phyloP scores from a whole-genome alignment of 208 protist genomes.

The Novymonas esmeraldas region DNA sequence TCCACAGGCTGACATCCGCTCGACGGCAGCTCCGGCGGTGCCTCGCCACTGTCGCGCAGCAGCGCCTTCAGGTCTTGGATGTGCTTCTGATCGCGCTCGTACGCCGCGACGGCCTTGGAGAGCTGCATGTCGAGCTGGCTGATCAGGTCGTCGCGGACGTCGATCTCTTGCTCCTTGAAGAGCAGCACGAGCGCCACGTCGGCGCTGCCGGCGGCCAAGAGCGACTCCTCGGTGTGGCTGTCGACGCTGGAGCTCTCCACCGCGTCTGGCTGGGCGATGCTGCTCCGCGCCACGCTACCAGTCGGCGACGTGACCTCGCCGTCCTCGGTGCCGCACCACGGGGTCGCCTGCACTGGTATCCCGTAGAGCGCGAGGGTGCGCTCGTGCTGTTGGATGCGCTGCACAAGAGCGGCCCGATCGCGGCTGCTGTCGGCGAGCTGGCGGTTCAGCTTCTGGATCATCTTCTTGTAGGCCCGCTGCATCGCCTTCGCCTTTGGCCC shows the following conservation, averaged over 20 bases:
- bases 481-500: conserved; percentile 28
- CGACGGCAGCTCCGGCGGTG: conserved; percentile 26
- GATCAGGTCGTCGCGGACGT: conserved; percentile 59
- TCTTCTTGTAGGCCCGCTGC: conserved; percentile 53
- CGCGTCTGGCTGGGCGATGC: not conserved
- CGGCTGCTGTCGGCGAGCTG: conserved; percentile 60
- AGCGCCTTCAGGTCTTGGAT: conserved; percentile 45
- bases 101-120: conserved; percentile 37
- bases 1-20: conserved; percentile 51
- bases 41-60: conserved; percentile 32
- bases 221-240: conserved; percentile 19
- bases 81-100: conserved; percentile 43
- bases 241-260: conserved; percentile 16
- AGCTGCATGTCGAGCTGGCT: conserved; percentile 63
- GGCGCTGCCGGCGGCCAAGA: conserved; percentile 14
- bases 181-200: conserved; percentile 51
- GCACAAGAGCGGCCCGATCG: conserved; percentile 38
- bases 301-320: not conserved
- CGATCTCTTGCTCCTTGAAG: conserved; percentile 70
- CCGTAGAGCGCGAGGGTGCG: conserved; percentile 27
- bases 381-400: conserved; percentile 45
- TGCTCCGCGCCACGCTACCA: not conserved
- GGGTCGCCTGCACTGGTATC: conserved; percentile 5
- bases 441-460: conserved; percentile 57
- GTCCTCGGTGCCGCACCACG: not conserved